Evolutionary conservation across 2,329 filamentous ascomycete genomes (phyloP), one percentile per base, ranked within the genome.

Genomic region (Aureobasidium sp.): DNA sequence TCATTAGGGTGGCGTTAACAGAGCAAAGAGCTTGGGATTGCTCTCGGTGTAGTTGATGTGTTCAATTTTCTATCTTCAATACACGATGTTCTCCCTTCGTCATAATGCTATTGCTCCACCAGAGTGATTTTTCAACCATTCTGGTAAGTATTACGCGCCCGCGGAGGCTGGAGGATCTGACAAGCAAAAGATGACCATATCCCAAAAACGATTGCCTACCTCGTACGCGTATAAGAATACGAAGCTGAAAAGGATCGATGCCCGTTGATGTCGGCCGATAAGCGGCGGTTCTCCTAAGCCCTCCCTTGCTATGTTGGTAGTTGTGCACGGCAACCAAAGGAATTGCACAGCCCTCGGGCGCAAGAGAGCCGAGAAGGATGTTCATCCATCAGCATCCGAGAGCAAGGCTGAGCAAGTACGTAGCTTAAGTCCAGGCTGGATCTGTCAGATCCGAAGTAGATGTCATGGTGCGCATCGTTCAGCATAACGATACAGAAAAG

Each of bases 211-310:
- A 3, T 36, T 20, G 2, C 47, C 47, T 17, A 52, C 8, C 15
- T 39, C 36, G 52, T 20, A 43, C 7, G 51, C 52, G 34, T 53
- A 53, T 53, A 39, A n/a, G 7, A 32, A 55, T 55, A 55, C 39
- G 34, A 52, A 34, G 34, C 32, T 3, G 37, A 41, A 17, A 13
- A 57, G 26, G 41, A 34, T 44, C 27, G 15, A 41, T 57, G 27
- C 5, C 53, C 53, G 39, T 57, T 57, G 24, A 32, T 32, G 53
- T 36, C 53, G 53, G 53, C 41, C 53, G 36, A 57, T 57, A 57
- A 57, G 53, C 53, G 53, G 53, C 53, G 29, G 39, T 46, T 46
- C 26, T 39, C 3, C 3, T 26, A n/a, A 46, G 53, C 53, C 39
- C 26, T 24, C 26, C 43, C 20, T 17, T 44, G 13, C 9, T 20